Evolutionary conservation across 2,329 filamentous ascomycete genomes (phyloP).

Genomic region (Fusarium oligoseptatum): DNA sequence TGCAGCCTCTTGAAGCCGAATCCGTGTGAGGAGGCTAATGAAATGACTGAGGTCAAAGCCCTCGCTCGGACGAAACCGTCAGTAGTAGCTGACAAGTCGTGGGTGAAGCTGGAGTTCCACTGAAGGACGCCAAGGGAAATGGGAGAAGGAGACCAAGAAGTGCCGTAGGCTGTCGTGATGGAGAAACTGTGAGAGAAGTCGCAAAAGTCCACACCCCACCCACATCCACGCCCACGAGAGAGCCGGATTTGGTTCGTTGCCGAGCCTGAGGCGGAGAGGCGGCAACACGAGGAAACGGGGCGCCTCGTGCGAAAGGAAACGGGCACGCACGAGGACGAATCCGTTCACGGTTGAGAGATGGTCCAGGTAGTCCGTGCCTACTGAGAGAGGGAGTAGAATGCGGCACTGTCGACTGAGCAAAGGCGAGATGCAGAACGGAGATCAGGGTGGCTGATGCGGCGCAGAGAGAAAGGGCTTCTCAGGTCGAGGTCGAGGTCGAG

Average conservation of each 20-base stretch:
- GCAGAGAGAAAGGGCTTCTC: background rate
- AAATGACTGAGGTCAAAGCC: conserved; percentile 20
- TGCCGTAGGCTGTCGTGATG: background rate
- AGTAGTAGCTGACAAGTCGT: background rate
- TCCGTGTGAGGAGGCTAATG: conserved; percentile 17
- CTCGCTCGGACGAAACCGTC: conserved; percentile 20
- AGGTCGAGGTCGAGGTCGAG: conserved; percentile 10
- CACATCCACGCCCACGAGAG: conserved; percentile 29
- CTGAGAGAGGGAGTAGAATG: background rate
- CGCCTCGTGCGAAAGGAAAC: conserved; percentile 11
- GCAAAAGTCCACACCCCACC: conserved; percentile 4
- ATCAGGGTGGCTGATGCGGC: conserved; percentile 8
- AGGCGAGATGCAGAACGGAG: background rate
- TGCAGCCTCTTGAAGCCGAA: conserved; percentile 16
- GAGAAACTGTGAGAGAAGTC: conserved; percentile 14
- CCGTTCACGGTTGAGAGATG: conserved; percentile 2
- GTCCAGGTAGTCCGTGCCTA: background rate
- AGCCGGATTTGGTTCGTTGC: conserved; percentile 43
- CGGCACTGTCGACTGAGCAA: background rate
- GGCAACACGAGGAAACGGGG: conserved; percentile 26
- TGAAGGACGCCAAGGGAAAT: background rate
- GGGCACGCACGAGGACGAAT: conserved; percentile 7
- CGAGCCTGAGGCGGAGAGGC: conserved; percentile 34
- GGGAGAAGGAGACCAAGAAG: conserved; percentile 18
- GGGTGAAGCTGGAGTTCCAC: conserved; percentile 9